phyloP scores from a whole-genome alignment of 177 flowering plant species.

The Telopea speciosissima region DNA sequence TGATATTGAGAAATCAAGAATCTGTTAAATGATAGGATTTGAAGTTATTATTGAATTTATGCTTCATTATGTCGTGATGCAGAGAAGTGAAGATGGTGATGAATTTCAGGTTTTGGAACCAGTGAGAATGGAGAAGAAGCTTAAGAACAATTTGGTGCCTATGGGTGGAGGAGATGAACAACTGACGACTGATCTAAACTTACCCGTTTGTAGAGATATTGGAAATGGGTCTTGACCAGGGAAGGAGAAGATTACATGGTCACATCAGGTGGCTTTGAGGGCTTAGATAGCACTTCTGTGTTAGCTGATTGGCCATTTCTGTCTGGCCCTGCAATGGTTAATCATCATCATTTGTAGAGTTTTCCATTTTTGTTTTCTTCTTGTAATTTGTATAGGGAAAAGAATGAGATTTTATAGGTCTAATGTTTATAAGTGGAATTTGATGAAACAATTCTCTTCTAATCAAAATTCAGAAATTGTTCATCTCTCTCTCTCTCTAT shows the following conservation, averaged over 20 bases:
- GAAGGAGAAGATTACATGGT: conserved; percentile 81
- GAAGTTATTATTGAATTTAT: background rate
- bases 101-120: conserved; percentile 37
- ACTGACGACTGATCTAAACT: conserved; percentile 37
- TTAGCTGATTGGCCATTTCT: background rate
- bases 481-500: too few relatives aligned
- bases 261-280: conserved; percentile 64
- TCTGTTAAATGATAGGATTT: background rate
- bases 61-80: background rate
- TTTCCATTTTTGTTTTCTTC: background rate
- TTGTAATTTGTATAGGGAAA: background rate
- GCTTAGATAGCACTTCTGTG: conserved; percentile 26
- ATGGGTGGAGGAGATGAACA: conserved; percentile 26
- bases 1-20: background rate
- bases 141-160: conserved; percentile 16
- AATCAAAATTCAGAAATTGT: background rate
- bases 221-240: conserved; percentile 48
- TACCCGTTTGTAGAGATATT: conserved; percentile 47
- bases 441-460: background rate
- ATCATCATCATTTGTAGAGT: background rate
- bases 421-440: background rate
- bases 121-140: conserved; percentile 28
- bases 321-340: background rate
- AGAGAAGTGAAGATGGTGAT: conserved; percentile 47
- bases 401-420: background rate